Percentiles rank a stretch among this genome's conserved stretches.
phyloP scores from a whole-genome alignment of 371 early-diverging fungal genomes.

The Rhizopus stolonifer region DNA sequence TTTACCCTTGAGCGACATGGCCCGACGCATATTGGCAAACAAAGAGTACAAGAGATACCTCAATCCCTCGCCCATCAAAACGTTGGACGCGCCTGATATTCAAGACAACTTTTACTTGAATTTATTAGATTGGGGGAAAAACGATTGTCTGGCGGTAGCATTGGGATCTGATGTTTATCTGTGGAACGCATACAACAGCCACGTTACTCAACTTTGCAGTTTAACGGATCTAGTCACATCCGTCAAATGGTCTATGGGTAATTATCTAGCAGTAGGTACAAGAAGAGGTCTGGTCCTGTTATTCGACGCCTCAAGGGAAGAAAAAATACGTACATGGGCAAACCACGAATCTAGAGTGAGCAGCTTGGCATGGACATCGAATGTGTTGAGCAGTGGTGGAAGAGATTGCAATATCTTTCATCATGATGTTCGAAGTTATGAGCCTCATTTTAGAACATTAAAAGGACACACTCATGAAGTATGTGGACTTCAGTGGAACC shows the following conservation, averaged over 20 bases:
- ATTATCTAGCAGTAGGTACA: constrained; percentile 81
- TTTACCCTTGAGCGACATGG: constrained; percentile 47
- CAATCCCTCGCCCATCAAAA: constrained; percentile 52
- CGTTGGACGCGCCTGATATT: constrained; percentile 62
- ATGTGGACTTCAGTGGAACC: constrained; percentile 93
- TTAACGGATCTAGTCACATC: constrained; percentile 62
- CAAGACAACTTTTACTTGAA: constrained; percentile 93
- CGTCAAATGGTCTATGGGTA: constrained; percentile 69
- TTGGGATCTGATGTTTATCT: constrained; percentile 80
- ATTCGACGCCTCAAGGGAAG: constrained; percentile 68
- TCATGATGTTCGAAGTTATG: constrained; percentile 79
- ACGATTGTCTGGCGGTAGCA: constrained; percentile 75
- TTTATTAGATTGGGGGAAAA: constrained; percentile 84
- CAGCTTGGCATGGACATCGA: constrained; percentile 74
- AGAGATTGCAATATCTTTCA: constrained; percentile 85
- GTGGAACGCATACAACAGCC: constrained; percentile 80
- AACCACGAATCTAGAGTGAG: constrained; percentile 70
- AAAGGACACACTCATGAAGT: constrained; percentile 74
- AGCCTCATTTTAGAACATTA: constrained; percentile 55
- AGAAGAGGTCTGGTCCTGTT: constrained; percentile 71
- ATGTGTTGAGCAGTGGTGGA: constrained; percentile 81
- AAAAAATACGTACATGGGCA: constrained; percentile 54
- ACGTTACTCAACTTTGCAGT: constrained; percentile 66
- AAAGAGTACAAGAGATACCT: constrained; percentile 43
- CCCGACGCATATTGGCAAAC: constrained; percentile 41